phyloP scores from a whole-genome alignment of 2,329 filamentous ascomycete species.

The Leptodontidium sp. region DNA sequence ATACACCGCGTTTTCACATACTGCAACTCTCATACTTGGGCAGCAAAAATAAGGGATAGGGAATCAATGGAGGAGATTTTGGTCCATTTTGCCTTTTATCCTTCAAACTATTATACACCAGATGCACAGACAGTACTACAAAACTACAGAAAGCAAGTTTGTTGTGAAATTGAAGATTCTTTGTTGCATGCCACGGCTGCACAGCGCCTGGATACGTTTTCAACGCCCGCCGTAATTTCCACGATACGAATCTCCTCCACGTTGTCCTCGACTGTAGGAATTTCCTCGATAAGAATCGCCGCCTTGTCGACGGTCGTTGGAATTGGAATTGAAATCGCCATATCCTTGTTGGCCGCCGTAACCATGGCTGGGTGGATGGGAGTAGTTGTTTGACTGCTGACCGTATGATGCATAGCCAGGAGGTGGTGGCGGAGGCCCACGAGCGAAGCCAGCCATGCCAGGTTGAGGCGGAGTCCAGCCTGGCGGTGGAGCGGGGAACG shows the following conservation, averaged over 20 bases:
- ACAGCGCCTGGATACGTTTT: neutral
- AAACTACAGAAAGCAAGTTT: neutral
- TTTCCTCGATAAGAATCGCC: slow-evolving; percentile 34
- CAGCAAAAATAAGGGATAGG: too few species aligned
- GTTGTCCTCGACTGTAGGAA: slow-evolving; percentile 30
- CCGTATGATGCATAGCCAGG: slow-evolving; percentile 44
- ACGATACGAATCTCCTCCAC: slow-evolving; percentile 23
- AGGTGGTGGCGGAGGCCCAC: slow-evolving; percentile 57
- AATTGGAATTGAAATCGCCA: slow-evolving; percentile 26
- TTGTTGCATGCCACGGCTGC: too few species aligned
- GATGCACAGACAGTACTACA: neutral
- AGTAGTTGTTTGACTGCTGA: slow-evolving; percentile 38
- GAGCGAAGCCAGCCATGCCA: slow-evolving; percentile 53
- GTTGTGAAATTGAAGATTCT: too few species aligned
- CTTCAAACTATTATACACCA: slow-evolving; percentile 6
- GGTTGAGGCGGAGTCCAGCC: slow-evolving; percentile 56
- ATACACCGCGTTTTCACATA: too few species aligned
- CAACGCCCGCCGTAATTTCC: slow-evolving; percentile 26
- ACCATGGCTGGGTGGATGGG: slow-evolving; percentile 31
- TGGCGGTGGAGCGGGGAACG: slow-evolving; percentile 40
- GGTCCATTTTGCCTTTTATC: neutral
- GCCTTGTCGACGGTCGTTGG: slow-evolving; percentile 32
- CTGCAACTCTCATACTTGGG: too few species aligned
- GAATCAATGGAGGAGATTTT: neutral
- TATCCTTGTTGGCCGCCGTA: slow-evolving; percentile 33